Conservation (phyloP, 805 yeast species). For the Candida multigemmis region DNA sequence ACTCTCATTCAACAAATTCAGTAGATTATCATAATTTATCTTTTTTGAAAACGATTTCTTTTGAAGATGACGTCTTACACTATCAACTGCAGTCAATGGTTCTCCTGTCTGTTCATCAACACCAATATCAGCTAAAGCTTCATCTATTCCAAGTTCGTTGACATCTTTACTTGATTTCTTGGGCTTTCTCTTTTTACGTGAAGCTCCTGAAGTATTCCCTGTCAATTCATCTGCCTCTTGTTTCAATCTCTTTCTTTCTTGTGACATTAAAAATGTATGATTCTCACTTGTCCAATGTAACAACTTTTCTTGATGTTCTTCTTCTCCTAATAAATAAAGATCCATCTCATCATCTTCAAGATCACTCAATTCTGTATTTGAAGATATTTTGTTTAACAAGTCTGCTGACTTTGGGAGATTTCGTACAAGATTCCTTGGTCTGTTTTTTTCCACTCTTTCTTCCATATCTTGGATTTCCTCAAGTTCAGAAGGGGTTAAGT, state of each 20-base stretch:
- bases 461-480: slow-evolving; percentile 8
- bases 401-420: slow-evolving; percentile 51
- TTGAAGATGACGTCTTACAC: slow-evolving; percentile 67
- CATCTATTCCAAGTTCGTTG: slow-evolving; percentile 18
- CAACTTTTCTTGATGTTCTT: slow-evolving; percentile 61
- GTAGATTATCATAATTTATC: slow-evolving; percentile 80
- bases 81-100: slow-evolving; percentile 59
- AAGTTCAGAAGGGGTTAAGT: slow-evolving; percentile 11
- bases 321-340: slow-evolving; percentile 58
- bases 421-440: slow-evolving; percentile 40
- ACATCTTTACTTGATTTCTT: slow-evolving; percentile 13
- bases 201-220: slow-evolving; percentile 48
- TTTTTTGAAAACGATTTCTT: slow-evolving; percentile 77
- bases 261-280: slow-evolving; percentile 76
- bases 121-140: slow-evolving; percentile 28
- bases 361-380: slow-evolving; percentile 53
- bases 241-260: slow-evolving; percentile 76
- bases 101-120: slow-evolving; percentile 32
- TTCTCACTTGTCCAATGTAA: slow-evolving; percentile 93
- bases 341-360: slow-evolving; percentile 77
- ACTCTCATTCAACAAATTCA: slow-evolving; percentile 34
- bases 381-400: slow-evolving; percentile 42
- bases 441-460: slow-evolving; percentile 13
- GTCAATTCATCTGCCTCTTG: slow-evolving; percentile 80
- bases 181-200: slow-evolving; percentile 32